These are phyloP conservation scores for Termitomyces sp. DNA, from an alignment of 768 basidiomycete genomes.

Conservation along the genomic window DNA sequence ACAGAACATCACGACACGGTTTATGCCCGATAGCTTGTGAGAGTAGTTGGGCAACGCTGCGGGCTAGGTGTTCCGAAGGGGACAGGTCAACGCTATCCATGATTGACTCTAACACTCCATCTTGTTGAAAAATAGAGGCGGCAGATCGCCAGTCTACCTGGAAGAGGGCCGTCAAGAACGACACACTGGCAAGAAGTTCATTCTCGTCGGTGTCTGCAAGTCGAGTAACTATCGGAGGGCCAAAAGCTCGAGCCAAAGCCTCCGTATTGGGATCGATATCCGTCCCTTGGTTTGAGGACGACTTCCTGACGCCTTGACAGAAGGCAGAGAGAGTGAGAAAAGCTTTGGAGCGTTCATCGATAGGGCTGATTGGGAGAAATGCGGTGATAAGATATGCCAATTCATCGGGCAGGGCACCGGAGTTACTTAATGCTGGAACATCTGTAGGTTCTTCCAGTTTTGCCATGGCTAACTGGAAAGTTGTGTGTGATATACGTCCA, in stretches of 20 bases:
- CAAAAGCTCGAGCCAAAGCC: slow-evolving; percentile 45
- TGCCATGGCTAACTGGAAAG: slow-evolving; percentile 1
- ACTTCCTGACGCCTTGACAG: slow-evolving; percentile 54
- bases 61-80: slow-evolving; percentile 43
- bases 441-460: not conserved
- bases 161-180: slow-evolving; percentile 76
- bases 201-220: slow-evolving; percentile 56
- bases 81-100: slow-evolving; percentile 70
- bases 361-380: slow-evolving; percentile 45
- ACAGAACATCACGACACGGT: slow-evolving; percentile 58
- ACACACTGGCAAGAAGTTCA: slow-evolving; percentile 49
- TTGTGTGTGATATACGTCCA: not conserved
- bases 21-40: slow-evolving; percentile 77
- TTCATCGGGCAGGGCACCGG: slow-evolving; percentile 47
- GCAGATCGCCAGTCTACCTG: slow-evolving; percentile 77
- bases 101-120: slow-evolving; percentile 60
- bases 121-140: slow-evolving; percentile 56
- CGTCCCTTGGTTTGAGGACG: slow-evolving; percentile 30
- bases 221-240: slow-evolving; percentile 41
- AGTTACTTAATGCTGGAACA: slow-evolving; percentile 21
- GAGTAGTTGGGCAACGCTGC: slow-evolving; percentile 69
- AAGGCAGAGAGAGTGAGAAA: slow-evolving; percentile 66
- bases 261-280: slow-evolving; percentile 45
- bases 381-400: slow-evolving; percentile 45
- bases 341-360: slow-evolving; percentile 57